A percentile compares a stretch with the other conserved stretches of the same genome.
These are phyloP conservation scores for Madurella mycetomatis DNA, from an alignment of 2,329 filamentous ascomycete genomes.

Conservation along the genomic window DNA sequence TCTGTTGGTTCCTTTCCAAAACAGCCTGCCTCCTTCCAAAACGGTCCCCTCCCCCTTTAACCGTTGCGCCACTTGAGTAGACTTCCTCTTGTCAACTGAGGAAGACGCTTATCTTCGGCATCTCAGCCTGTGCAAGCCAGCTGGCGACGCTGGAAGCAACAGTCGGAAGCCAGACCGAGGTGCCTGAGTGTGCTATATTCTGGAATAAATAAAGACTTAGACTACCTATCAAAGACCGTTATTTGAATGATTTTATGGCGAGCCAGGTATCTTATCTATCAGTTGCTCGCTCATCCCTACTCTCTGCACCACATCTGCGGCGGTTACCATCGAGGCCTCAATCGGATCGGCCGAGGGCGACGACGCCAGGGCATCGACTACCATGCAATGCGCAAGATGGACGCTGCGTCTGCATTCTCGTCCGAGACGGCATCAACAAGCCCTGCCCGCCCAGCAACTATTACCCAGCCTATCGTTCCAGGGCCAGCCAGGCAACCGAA, in stretches of 20 bases:
- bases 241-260: not conserved
- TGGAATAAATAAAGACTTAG: not conserved
- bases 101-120: conserved; percentile 6
- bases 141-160: conserved; percentile 17
- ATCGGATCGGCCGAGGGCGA: not conserved
- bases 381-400: conserved; percentile 4
- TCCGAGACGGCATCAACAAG: conserved; percentile 4
- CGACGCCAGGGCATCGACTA: not conserved
- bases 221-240: too few species aligned
- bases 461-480: conserved; percentile 21
- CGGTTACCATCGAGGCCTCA: too few species aligned
- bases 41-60: not conserved
- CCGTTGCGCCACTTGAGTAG: not conserved
- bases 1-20: not conserved
- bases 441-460: conserved; percentile 13
- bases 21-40: not conserved
- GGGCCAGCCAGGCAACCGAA: conserved; percentile 15
- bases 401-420: conserved; percentile 6
- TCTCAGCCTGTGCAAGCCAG: conserved; percentile 1
- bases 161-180: not conserved
- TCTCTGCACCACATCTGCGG: too few species aligned
- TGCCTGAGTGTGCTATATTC: not conserved
- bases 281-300: too few species aligned
- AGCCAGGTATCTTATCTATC: not conserved
- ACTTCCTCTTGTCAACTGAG: not conserved